Percentiles rank a stretch among this genome's conserved stretches.
These are phyloP conservation scores for Fraxinus albicans DNA, from an alignment of 305 asterid genomes.

Conservation along the genomic window DNA sequence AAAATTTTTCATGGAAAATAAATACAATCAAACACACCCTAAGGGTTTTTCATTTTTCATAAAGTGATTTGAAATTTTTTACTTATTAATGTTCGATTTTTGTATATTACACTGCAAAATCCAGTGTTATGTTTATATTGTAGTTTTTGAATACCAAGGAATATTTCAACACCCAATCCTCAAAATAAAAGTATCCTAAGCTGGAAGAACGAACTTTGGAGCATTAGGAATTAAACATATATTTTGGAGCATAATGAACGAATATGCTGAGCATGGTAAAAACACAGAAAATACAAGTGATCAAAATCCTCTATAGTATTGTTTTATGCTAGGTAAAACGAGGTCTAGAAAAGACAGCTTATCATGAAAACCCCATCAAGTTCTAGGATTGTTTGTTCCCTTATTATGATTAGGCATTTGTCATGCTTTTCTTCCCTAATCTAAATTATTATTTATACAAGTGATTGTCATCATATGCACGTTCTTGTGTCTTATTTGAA, in stretches of 20 bases:
- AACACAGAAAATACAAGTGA: not conserved
- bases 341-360: constrained; percentile 2
- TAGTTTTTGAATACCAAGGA: too few relatives aligned
- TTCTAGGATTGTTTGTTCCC: not conserved
- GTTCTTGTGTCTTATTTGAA: not conserved
- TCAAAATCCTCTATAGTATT: not conserved
- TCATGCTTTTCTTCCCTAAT: not conserved
- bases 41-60: too few relatives aligned
- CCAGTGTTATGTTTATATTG: too few relatives aligned
- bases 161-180: too few relatives aligned
- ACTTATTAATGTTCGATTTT: too few relatives aligned
- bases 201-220: too few relatives aligned
- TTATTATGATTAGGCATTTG: not conserved
- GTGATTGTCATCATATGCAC: not conserved
- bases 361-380: not conserved
- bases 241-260: not conserved
- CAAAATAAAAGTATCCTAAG: too few relatives aligned
- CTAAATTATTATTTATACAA: constrained; percentile 7
- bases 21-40: too few relatives aligned
- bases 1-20: too few relatives aligned
- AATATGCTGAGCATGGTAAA: not conserved
- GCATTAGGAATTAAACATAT: not conserved
- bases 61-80: too few relatives aligned
- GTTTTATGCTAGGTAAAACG: not conserved
- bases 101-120: too few relatives aligned